Percentiles rank a stretch among this genome's conserved stretches.
Evolutionary conservation across 2,329 filamentous ascomycete genomes (phyloP).

Genomic region (Aspergillus transmontanensis): DNA sequence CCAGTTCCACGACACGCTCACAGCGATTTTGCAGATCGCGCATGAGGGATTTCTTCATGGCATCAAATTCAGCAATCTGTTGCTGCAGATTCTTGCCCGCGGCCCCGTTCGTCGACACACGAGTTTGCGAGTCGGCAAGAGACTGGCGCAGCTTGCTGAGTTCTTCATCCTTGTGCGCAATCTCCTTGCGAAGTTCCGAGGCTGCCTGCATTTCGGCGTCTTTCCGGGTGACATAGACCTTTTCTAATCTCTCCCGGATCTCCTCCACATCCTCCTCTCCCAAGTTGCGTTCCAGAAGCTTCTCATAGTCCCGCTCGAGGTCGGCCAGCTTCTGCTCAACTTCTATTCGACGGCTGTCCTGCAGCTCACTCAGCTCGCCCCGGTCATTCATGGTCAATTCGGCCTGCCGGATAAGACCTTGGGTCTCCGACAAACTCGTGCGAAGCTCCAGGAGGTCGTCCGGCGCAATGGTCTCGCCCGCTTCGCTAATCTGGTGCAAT

Average conservation of each 20-base stretch:
- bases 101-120: conserved; percentile 61
- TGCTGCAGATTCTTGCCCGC: conserved; percentile 84
- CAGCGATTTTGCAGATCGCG: conserved; percentile 97
- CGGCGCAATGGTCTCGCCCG: conserved; percentile 77
- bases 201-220: conserved; percentile 72
- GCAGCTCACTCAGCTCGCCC: conserved; percentile 64
- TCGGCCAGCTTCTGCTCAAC: conserved; percentile 74
- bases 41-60: conserved; percentile 99
- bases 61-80: conserved; percentile 97
- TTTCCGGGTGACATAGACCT: conserved; percentile 75
- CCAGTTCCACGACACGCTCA: conserved; percentile 95
- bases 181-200: conserved; percentile 74
- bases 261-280: conserved; percentile 78
- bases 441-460: conserved; percentile 79
- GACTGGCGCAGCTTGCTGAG: conserved; percentile 78
- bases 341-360: conserved; percentile 67
- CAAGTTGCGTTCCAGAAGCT: conserved; percentile 77
- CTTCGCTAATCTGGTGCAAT: conserved; percentile 73
- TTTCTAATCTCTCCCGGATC: conserved; percentile 76
- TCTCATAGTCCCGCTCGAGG: conserved; percentile 82
- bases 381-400: conserved; percentile 81
- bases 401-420: conserved; percentile 89
- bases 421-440: conserved; percentile 79
- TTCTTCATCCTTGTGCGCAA: conserved; percentile 77
- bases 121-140: conserved; percentile 68